These are phyloP conservation scores for Delonix regia DNA, from an alignment of 306 rosid genomes.

Conservation along the genomic window DNA sequence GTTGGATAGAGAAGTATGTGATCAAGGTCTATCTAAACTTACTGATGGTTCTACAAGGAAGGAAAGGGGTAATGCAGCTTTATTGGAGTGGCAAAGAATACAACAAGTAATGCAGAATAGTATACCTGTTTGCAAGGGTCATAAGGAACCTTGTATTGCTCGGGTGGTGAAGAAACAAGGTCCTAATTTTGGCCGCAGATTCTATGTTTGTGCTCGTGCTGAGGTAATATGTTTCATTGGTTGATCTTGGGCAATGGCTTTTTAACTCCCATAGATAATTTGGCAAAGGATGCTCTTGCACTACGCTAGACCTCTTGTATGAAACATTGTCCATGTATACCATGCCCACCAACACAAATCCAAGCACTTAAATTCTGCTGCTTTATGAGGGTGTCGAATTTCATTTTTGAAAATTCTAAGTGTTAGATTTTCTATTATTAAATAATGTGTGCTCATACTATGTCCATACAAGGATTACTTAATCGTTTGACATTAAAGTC, in stretches of 20 bases:
- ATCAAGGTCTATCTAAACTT: conserved; percentile 47
- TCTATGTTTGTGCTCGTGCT: conserved; percentile 58
- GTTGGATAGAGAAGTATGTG: conserved; percentile 40
- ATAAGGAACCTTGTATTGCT: conserved; percentile 78
- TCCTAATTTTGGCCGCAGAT: conserved; percentile 81
- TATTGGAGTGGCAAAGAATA: conserved; percentile 90
- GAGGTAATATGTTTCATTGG: conserved; percentile 4
- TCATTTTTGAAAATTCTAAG: conserved; percentile 1
- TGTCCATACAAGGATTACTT: conserved; percentile 15
- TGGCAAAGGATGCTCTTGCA: neutral
- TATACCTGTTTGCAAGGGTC: conserved; percentile 91
- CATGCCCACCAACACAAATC: neutral
- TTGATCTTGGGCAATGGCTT: neutral
- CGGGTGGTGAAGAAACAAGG: conserved; percentile 93
- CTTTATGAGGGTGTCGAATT: neutral
- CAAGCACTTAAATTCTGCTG: conserved; percentile 6
- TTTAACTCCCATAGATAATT: neutral
- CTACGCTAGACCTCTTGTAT: conserved; percentile 1
- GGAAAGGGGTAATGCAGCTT: conserved; percentile 62
- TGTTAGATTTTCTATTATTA: neutral
- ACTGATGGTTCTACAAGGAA: conserved; percentile 45
- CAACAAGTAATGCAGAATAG: conserved; percentile 87
- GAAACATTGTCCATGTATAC: neutral
- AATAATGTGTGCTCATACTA: neutral
- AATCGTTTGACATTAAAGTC: neutral